These are phyloP conservation scores for Globisporangium nagaii DNA, from an alignment of 352 stramenopile genomes.

Conservation along the genomic window DNA sequence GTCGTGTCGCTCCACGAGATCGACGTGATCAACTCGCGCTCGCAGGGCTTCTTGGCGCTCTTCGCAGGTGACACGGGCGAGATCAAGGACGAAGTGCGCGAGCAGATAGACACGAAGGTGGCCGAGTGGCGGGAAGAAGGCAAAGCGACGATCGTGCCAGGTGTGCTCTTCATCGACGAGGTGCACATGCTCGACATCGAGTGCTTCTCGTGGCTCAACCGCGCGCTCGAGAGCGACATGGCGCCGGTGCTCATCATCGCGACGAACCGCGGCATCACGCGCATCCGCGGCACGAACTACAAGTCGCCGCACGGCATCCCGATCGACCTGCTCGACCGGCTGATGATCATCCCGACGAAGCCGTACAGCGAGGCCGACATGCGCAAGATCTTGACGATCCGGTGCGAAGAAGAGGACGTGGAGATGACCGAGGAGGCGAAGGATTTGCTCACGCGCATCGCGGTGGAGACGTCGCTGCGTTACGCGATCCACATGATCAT, in stretches of 20 bases:
- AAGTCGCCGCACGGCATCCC: conserved; percentile 98
- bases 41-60: conserved; percentile 98
- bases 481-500: conserved; percentile 99
- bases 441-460: conserved; percentile 97
- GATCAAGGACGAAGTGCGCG: conserved; percentile 98
- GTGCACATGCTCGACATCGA: conserved; percentile 99
- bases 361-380: conserved; percentile 96
- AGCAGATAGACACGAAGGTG: conserved; percentile 99
- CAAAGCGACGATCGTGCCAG: conserved; percentile 97
- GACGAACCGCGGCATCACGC: conserved; percentile 98
- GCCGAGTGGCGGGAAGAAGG: conserved; percentile 94
- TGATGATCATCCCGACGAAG: conserved; percentile 98
- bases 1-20: conserved; percentile 98
- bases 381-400: conserved; percentile 95
- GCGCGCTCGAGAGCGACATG: conserved; percentile 96
- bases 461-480: conserved; percentile 95
- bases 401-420: conserved; percentile 98
- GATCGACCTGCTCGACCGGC: conserved; percentile 96
- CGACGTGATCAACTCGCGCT: conserved; percentile 99
- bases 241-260: conserved; percentile 98
- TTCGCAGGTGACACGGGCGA: conserved; percentile 99
- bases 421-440: conserved; percentile 97
- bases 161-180: conserved; percentile 99
- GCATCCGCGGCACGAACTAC: conserved; percentile 98
- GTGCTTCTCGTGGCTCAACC: conserved; percentile 99